Evolutionary conservation across 2,329 filamentous ascomycete species (phyloP).

Genomic region (Penicillium crustosum): DNA sequence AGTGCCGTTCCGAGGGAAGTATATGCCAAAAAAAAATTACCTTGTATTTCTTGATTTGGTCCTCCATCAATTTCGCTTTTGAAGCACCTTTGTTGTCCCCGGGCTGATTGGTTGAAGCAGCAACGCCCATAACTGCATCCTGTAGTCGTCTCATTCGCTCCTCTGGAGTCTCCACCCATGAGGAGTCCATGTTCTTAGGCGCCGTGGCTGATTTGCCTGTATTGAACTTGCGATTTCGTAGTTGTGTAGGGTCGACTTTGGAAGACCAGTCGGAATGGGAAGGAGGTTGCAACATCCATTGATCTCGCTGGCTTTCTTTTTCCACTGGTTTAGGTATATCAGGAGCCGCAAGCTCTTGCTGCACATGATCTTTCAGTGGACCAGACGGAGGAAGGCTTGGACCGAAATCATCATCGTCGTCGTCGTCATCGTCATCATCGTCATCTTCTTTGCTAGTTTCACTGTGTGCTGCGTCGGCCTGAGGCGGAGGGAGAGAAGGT

Average conservation of each 20-base stretch:
- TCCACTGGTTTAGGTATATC: constrained; percentile 25
- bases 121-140: constrained; percentile 77
- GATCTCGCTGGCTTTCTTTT: constrained; percentile 64
- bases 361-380: background rate
- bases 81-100: constrained; percentile 2
- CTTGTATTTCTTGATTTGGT: constrained; percentile 58
- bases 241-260: constrained; percentile 77
- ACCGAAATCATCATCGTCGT: constrained; percentile 44
- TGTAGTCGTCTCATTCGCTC: constrained; percentile 79
- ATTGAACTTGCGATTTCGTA: constrained; percentile 79
- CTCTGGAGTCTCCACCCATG: constrained; percentile 91
- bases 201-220: constrained; percentile 60
- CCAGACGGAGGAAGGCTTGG: constrained; percentile 37
- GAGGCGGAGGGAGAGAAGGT: constrained; percentile 55
- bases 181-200: constrained; percentile 49
- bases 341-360: background rate
- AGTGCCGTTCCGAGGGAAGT: too few species aligned
- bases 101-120: constrained; percentile 25
- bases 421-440: constrained; percentile 28
- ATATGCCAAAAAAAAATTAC: constrained; percentile 37
- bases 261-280: constrained; percentile 54
- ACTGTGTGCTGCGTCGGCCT: constrained; percentile 21
- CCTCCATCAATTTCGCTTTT: constrained; percentile 32
- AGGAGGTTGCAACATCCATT: constrained; percentile 79
- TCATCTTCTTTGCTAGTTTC: constrained; percentile 25